phyloP scores from a whole-genome alignment of 2,329 filamentous ascomycete species.

The Trichoderma pleuroti region DNA sequence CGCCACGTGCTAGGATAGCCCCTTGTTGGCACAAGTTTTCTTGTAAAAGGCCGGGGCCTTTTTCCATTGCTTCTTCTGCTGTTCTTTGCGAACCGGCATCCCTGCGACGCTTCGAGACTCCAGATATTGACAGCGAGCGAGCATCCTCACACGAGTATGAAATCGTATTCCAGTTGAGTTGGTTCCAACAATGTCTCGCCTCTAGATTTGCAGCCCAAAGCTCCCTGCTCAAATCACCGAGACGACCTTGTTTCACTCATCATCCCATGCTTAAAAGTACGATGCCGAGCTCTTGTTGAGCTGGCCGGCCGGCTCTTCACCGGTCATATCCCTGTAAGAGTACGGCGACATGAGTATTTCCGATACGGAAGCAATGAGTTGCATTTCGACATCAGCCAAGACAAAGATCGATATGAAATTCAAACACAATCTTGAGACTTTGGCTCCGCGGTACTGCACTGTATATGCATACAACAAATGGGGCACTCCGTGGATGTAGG shows the following conservation, averaged over 20 bases:
- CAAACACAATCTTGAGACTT: neutral
- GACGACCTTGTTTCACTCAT: neutral
- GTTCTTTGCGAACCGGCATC: neutral
- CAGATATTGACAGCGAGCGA: neutral
- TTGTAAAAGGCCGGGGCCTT: neutral
- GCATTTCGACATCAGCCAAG: neutral
- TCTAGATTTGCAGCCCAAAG: neutral
- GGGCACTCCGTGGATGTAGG: neutral
- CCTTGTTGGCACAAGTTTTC: constrained; percentile 9
- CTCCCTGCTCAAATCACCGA: neutral
- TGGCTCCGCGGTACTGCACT: neutral
- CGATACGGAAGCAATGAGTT: neutral
- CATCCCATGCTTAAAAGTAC: neutral
- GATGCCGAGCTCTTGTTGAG: neutral
- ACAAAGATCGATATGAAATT: neutral
- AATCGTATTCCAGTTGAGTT: neutral
- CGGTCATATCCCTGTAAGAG: neutral
- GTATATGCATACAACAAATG: neutral
- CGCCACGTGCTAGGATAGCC: constrained; percentile 3
- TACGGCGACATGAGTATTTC: neutral
- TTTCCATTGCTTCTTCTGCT: neutral
- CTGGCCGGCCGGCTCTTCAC: neutral
- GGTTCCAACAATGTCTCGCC: neutral
- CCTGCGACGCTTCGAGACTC: neutral
- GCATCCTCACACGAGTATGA: neutral